Evolutionary conservation across 148 eudicot species (phyloP), one percentile per base, ranked within the genome.

Genomic region (Fagopyrum homotropicum): DNA sequence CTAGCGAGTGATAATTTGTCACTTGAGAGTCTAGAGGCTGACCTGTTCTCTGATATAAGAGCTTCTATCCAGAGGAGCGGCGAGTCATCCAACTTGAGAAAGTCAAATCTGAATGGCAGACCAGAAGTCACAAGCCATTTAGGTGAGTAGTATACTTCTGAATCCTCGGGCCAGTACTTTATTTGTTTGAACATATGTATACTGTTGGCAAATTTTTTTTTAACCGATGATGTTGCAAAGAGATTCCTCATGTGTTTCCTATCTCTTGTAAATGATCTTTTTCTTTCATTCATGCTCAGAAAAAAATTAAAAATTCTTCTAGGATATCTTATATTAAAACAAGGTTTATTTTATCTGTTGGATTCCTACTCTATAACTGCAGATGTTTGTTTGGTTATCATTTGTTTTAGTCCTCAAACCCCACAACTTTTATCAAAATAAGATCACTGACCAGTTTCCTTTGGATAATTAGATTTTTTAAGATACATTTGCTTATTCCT

Each of bases 51-150:
- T 77, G 99, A 95, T 82, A 86, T 95, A 69, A 92, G 98, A 89
- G 99, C 98, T 80, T 95, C 99, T 72, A 90, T 95, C 60, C 99
- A 95, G 85, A 92, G 83, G 84, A 83, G 89, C 59, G 83, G 89
- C 50, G 85, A 78, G 77, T 60, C 84, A 45, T 80, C 87, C 73
- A 82, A 75, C 72, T 74, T 26, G 9, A 73, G 77, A 26, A 81
- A 61, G 74, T 46, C 74, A 72, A 49, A 66, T 66, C 71, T 66
- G 15, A 66, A 66, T 66, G 71, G 19, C 43, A 43, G 46, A 66
- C 71, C 15, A 43, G 47, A 66, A 66, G 46, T 35, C 40, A 43
- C 71, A 66, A 66, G 46, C 30, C 71, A 66, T 17, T 45, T 66
- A 52, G 29, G 97, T 91, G 75, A 91, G 98, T 83, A 73, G 6